Base-by-base conservation (phyloP, 768 basidiomycete genomes). In the Auriscalpium vulgare region DNA sequence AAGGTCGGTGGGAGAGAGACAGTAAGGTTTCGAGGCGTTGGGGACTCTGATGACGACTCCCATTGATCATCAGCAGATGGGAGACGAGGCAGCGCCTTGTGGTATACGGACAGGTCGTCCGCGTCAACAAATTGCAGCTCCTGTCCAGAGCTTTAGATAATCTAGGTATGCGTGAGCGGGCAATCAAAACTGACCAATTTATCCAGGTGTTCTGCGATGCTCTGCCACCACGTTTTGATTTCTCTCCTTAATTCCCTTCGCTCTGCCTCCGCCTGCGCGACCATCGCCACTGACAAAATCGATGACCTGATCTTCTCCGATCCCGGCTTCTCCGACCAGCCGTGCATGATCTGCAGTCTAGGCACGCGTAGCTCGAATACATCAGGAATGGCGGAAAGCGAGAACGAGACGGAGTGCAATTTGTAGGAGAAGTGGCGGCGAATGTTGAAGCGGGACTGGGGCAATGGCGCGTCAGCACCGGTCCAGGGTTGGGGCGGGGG, bases 141-240 rank as follows among this genome's bases (percentile, higher is more conserved):
- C 82, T 84, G 47, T 11, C 34, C 10, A 8, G 10, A 8, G 10
- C 8, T 36, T 37, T 37, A 59, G 44, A 17, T 21, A 53, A 40
- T n/a, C 44, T 11, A n/a, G 2, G 6, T 10, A 44, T 35, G 4
- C n/a, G 5, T 17, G 53, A 5, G 51, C 8, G 47, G 34, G 14
- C 19, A 11, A 43, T 37, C 29, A 19, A 23, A 1, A 72, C 81
- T 29, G 55, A 84, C 85, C 58, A 88, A 69, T 58, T 75, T 73
- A 60, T 84, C 82, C 58, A 89, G 70, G 64, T 82, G 77, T 53
- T 81, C 80, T 0, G 79, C 72, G 8, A 88, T 68, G 16, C 77
- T 76, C 61, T 82, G 79, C 85, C 85, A 88, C 83, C 84, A 88
- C 36, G 59, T 62, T 64, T 73, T 76, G 57, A 88, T 87, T 65